Evolutionary conservation across 495 filamentous ascomycete species (phyloP).

Genomic region (Mytilinidion resinicola): DNA sequence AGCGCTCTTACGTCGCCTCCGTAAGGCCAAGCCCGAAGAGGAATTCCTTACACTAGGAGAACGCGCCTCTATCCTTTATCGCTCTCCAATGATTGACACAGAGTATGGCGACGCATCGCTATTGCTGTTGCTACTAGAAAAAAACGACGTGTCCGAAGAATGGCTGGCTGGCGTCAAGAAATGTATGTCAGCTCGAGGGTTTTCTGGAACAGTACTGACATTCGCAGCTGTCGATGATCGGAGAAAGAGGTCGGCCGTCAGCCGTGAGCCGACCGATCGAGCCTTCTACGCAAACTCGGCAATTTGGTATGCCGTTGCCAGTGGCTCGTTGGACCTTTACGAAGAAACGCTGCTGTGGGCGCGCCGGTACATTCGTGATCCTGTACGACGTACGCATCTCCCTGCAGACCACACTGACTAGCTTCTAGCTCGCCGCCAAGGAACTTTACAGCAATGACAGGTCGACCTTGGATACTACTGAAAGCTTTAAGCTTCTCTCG

Average conservation of each 20-base stretch:
- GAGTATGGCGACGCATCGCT: constrained; percentile 6
- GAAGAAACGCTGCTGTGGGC: constrained; percentile 28
- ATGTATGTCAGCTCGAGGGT: background rate
- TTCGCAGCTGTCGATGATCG: background rate
- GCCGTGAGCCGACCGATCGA: constrained; percentile 26
- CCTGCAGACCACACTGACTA: background rate
- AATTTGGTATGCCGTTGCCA: constrained; percentile 30
- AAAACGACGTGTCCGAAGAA: background rate
- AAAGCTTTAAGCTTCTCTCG: constrained; percentile 1
- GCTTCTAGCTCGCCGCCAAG: constrained; percentile 16
- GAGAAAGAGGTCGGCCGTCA: constrained; percentile 18
- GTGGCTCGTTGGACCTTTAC: constrained; percentile 27
- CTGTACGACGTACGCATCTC: background rate
- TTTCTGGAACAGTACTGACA: background rate
- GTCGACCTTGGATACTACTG: background rate
- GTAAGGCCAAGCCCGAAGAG: constrained; percentile 2
- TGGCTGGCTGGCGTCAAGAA: background rate
- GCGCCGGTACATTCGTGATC: constrained; percentile 33
- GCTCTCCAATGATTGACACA: background rate
- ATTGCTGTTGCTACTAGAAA: background rate
- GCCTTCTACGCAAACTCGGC: constrained; percentile 29
- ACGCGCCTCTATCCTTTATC: background rate
- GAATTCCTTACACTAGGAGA: background rate
- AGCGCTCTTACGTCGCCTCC: constrained; percentile 6
- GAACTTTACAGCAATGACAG: constrained; percentile 11